Percentiles rank a stretch among this genome's conserved stretches.
These are phyloP conservation scores for Aspergillus aculeatus DNA, from an alignment of 2,329 filamentous ascomycete species.

Conservation along the genomic window DNA sequence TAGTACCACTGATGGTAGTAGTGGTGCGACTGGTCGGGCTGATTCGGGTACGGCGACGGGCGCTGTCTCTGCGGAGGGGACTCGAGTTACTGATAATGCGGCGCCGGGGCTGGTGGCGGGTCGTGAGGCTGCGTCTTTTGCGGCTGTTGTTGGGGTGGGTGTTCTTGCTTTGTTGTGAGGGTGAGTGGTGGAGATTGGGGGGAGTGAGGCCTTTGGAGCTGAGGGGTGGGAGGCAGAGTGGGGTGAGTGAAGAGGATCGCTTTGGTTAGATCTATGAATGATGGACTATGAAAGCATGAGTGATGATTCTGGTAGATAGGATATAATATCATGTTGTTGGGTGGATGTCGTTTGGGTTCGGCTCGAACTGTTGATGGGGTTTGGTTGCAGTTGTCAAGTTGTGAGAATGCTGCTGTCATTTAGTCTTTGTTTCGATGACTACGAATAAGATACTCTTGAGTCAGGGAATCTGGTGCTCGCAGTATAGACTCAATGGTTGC, in stretches of 20 bases:
- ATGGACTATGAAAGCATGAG: not conserved
- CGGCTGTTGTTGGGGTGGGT: conserved; percentile 24
- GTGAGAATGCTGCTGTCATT: too few relatives aligned
- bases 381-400: too few relatives aligned
- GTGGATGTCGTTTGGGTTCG: not conserved
- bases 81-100: conserved; percentile 9
- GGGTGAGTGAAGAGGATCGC: not conserved
- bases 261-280: not conserved
- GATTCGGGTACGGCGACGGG: not conserved
- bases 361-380: not conserved
- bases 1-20: not conserved
- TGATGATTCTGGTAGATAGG: not conserved
- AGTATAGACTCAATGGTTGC: too few relatives aligned
- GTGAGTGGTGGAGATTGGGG: not conserved
- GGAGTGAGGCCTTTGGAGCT: not conserved
- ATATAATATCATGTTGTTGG: not conserved
- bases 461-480: too few relatives aligned
- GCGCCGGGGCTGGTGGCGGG: conserved; percentile 15
- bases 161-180: conserved; percentile 28
- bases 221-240: not conserved
- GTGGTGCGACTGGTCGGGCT: not conserved
- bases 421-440: too few relatives aligned
- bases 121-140: conserved; percentile 17
- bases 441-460: too few relatives aligned
- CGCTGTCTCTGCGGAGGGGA: not conserved